Percentiles rank a stretch among this genome's conserved stretches.
Evolutionary conservation across 371 early-diverging fungal species (phyloP).

Genomic region (Syncephalastrum contaminatum): DNA sequence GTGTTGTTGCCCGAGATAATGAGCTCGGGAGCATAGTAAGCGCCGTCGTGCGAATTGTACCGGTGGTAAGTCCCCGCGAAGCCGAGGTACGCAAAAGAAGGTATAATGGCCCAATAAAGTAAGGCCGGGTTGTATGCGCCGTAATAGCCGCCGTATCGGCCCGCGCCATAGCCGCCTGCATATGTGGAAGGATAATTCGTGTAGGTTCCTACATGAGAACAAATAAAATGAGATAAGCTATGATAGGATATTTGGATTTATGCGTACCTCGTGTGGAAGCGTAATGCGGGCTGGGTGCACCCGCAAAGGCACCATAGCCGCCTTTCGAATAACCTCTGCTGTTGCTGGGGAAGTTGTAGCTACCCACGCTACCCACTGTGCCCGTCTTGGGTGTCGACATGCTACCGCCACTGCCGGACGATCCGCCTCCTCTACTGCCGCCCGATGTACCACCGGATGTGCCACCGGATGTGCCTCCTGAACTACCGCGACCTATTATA

Average conservation of each 20-base stretch:
- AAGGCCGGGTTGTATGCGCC: constrained; percentile 40
- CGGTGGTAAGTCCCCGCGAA: constrained; percentile 38
- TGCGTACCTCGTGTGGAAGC: constrained; percentile 29
- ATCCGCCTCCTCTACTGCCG: constrained; percentile 22
- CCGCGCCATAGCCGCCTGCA: constrained; percentile 33
- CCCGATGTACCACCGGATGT: constrained; percentile 12
- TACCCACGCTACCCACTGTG: constrained; percentile 16
- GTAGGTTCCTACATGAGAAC: constrained; percentile 20
- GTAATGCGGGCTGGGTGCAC: constrained; percentile 18
- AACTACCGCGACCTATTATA: constrained; percentile 5
- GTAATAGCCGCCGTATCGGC: constrained; percentile 30
- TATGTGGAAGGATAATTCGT: constrained; percentile 38
- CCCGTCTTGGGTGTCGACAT: constrained; percentile 18
- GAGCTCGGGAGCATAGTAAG: constrained; percentile 48
- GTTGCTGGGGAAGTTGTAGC: constrained; percentile 19
- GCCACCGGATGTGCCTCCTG: constrained; percentile 6
- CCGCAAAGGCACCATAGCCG: constrained; percentile 32
- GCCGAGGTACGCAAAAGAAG: constrained; percentile 34
- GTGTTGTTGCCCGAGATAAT: constrained; percentile 23
- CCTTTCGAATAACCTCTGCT: constrained; percentile 28
- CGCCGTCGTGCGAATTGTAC: constrained; percentile 37
- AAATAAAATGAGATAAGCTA: neutral
- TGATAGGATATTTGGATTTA: neutral
- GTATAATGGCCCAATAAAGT: constrained; percentile 38
- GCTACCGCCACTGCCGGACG: constrained; percentile 14